phyloP scores from a whole-genome alignment of 768 basidiomycete species.

The Psilocybe cubensis region DNA sequence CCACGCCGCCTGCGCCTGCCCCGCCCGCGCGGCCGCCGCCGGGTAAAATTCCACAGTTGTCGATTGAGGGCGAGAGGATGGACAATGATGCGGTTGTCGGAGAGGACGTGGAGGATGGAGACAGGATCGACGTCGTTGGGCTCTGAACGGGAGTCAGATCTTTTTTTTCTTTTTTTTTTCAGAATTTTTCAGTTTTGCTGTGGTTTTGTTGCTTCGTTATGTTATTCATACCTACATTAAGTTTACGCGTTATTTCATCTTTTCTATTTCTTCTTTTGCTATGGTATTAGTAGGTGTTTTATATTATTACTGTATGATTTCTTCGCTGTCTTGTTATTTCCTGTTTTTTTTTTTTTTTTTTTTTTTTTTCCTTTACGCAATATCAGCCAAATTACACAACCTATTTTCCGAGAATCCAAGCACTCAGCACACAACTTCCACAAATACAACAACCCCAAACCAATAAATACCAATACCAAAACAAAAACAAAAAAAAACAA shows the following conservation, averaged over 20 bases:
- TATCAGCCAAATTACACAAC: too few relatives aligned
- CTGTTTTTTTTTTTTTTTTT: too few relatives aligned
- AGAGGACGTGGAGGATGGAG: slow-evolving; percentile 79
- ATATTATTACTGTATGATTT: too few relatives aligned
- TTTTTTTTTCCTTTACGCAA: too few relatives aligned
- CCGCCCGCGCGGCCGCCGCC: not conserved
- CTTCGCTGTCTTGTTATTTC: too few relatives aligned
- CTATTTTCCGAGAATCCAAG: too few relatives aligned
- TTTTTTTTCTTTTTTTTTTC: not conserved
- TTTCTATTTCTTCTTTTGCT: too few relatives aligned
- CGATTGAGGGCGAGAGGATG: slow-evolving; percentile 76
- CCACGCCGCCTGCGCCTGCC: slow-evolving; percentile 26
- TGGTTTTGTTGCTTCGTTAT: not conserved
- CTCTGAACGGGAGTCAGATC: slow-evolving; percentile 33
- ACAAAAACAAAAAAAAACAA: too few relatives aligned
- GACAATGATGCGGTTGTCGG: slow-evolving; percentile 62
- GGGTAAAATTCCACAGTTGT: slow-evolving; percentile 51
- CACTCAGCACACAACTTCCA: too few relatives aligned
- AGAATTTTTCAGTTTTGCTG: not conserved
- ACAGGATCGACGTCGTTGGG: slow-evolving; percentile 76
- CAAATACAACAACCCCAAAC: too few relatives aligned
- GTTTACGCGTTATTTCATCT: not conserved
- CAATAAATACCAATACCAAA: too few relatives aligned
- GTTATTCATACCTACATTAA: not conserved
- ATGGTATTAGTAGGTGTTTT: too few relatives aligned